Evolutionary conservation across 495 filamentous ascomycete species (phyloP).

Genomic region (Viridothelium virens): DNA sequence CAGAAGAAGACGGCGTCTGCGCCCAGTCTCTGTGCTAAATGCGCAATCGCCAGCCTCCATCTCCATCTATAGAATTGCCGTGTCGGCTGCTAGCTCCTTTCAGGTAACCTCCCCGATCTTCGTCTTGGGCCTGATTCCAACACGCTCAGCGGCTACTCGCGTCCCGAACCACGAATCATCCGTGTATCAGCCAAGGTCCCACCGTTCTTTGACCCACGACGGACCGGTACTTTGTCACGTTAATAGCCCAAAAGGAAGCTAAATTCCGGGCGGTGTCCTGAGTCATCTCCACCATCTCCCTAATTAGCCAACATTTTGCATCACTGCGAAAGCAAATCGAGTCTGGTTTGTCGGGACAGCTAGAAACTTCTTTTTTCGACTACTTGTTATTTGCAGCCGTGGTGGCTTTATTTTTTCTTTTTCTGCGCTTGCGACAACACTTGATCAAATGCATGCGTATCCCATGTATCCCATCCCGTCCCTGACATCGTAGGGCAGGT

Average conservation of each 20-base stretch:
- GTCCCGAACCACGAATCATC: slow-evolving; percentile 1
- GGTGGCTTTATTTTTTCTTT: too few relatives aligned
- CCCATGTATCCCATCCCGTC: too few relatives aligned
- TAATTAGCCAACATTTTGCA: background rate
- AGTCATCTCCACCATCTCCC: background rate
- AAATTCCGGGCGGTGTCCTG: background rate
- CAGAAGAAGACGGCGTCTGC: background rate
- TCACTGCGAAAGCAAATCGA: background rate
- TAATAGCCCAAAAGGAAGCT: background rate
- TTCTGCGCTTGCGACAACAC: too few relatives aligned
- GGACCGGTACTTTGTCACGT: background rate
- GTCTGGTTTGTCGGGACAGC: background rate
- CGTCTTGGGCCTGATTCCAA: background rate
- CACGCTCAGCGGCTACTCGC: slow-evolving; percentile 6
- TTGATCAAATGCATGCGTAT: too few relatives aligned
- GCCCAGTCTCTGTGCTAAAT: background rate
- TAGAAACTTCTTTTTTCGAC: too few relatives aligned
- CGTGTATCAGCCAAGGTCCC: background rate
- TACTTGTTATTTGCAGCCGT: too few relatives aligned
- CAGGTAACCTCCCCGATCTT: background rate
- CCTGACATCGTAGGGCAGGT: too few relatives aligned
- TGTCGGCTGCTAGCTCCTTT: background rate
- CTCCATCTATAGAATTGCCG: slow-evolving; percentile 7
- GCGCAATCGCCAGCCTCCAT: background rate
- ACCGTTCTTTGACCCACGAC: too few relatives aligned